Conservation (phyloP, 2,329 filamentous ascomycete genomes). For the Fonsecaea nubica region DNA sequence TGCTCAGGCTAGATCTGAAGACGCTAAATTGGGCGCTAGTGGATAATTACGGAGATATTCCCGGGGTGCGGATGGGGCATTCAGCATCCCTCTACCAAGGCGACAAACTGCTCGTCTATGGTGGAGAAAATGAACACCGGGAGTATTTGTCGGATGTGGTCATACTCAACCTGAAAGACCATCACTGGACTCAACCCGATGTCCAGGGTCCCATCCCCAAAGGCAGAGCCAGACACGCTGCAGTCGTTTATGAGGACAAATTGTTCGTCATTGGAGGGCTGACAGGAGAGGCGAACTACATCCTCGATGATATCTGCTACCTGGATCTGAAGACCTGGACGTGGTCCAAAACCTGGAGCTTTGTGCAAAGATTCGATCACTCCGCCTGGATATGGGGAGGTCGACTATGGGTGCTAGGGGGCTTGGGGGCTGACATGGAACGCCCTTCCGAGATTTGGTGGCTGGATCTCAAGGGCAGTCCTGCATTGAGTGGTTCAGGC, state of each 20-base stretch:
- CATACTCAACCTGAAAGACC: slow-evolving; percentile 91
- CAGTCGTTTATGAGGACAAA: slow-evolving; percentile 94
- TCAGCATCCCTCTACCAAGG: slow-evolving; percentile 93
- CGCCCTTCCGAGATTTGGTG: slow-evolving; percentile 96
- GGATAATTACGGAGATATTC: slow-evolving; percentile 77
- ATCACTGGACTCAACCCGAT: slow-evolving; percentile 92
- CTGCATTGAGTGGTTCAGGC: slow-evolving; percentile 68
- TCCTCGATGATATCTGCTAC: slow-evolving; percentile 95
- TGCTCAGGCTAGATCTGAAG: slow-evolving; percentile 83
- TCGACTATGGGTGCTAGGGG: slow-evolving; percentile 94
- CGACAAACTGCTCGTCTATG: slow-evolving; percentile 95
- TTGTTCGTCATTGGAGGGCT: slow-evolving; percentile 96
- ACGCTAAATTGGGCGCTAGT: slow-evolving; percentile 94
- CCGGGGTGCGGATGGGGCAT: slow-evolving; percentile 67
- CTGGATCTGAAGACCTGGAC: slow-evolving; percentile 96
- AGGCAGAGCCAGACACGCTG: slow-evolving; percentile 89
- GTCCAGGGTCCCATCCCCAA: slow-evolving; percentile 84
- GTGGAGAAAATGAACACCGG: slow-evolving; percentile 96
- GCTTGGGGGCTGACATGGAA: slow-evolving; percentile 94
- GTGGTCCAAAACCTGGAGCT: slow-evolving; percentile 95
- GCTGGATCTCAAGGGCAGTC: slow-evolving; percentile 90
- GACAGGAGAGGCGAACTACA: slow-evolving; percentile 87
- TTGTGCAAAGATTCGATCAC: slow-evolving; percentile 93
- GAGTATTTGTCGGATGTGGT: slow-evolving; percentile 96
- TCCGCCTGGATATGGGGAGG: slow-evolving; percentile 92